These are phyloP conservation scores for Penicillium desertorum DNA, from an alignment of 495 filamentous ascomycete species.

Conservation along the genomic window DNA sequence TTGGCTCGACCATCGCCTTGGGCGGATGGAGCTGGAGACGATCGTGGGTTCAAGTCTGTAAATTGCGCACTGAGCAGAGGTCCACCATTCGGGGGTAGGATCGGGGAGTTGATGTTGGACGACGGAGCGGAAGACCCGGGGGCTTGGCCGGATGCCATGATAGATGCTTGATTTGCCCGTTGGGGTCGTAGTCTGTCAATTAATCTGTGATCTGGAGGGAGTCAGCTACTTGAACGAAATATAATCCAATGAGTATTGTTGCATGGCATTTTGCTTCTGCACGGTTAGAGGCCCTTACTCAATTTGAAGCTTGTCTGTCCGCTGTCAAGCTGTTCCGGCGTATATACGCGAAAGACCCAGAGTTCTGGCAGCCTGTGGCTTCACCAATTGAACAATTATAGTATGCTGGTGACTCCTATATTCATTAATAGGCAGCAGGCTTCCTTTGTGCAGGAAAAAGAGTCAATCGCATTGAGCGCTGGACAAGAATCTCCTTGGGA, in stretches of 20 bases:
- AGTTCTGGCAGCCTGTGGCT: not conserved
- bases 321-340: not conserved
- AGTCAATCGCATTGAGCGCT: not conserved
- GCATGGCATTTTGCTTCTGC: not conserved
- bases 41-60: conserved; percentile 37
- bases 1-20: conserved; percentile 44
- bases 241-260: not conserved
- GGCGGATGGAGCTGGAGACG: conserved; percentile 40
- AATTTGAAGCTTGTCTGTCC: not conserved
- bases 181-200: not conserved
- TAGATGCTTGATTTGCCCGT: not conserved
- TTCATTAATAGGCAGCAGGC: not conserved
- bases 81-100: conserved; percentile 30
- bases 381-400: not conserved
- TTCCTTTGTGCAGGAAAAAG: not conserved
- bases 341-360: not conserved
- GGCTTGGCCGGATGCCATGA: conserved; percentile 42
- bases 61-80: conserved; percentile 34
- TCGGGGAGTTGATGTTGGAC: conserved; percentile 47
- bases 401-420: not conserved
- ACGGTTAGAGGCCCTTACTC: not conserved
- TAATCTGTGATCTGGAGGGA: not conserved
- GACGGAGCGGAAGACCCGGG: conserved; percentile 43
- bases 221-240: not conserved
- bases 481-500: conserved; percentile 4